Base-by-base conservation (phyloP, 1,284 basidiomycete species). In the Golubevia sp. region DNA sequence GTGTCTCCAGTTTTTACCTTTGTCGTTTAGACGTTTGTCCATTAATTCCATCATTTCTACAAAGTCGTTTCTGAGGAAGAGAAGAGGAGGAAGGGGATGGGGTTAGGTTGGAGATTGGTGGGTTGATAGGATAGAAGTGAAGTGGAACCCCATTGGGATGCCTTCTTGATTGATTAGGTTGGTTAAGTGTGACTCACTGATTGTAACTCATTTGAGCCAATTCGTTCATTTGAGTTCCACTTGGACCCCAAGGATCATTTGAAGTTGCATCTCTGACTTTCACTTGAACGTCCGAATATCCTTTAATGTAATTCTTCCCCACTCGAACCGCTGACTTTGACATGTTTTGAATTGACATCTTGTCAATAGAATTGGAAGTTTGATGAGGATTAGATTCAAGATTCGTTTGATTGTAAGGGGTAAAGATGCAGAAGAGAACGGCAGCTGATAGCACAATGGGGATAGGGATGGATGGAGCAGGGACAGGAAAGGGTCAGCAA, bases 11-110 rank as follows among this genome's bases (percentile, higher is more conserved):
- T 99, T 98, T 89, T 99, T 99, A 49, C 97, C 97, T 87, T 98
- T 99, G 87, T 99, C 97, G 79, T 99, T 99, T 74, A 99, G 86
- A 57, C 97, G 90, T 86, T 99, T 99, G 86, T 99, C 97, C 66
- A 99, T 88, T 93, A 98, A 98, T 87, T 99, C 97, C 94, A 99
- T 98, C 80, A 99, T 95, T 86, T 99, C 97, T 30, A 99, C 93
- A 85, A 99, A 99, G 83, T 99, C 95, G 73, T 90, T 92, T 85
- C 94, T 97, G 67, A 4, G 48, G 23, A 50, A 15, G 30, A n/a
- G 59, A 21, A 38, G 26, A 56, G 11, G 44, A 18, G 24, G 57
- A 24, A 21, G 26, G 8, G 1, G 27, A 55, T 21, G 21, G 30
- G 23, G 44, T 23, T 23, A 18, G 23, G 18, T 7, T 23, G 50